phyloP scores from a whole-genome alignment of 2,329 filamentous ascomycete species.

The Myrmaecium sp. region DNA sequence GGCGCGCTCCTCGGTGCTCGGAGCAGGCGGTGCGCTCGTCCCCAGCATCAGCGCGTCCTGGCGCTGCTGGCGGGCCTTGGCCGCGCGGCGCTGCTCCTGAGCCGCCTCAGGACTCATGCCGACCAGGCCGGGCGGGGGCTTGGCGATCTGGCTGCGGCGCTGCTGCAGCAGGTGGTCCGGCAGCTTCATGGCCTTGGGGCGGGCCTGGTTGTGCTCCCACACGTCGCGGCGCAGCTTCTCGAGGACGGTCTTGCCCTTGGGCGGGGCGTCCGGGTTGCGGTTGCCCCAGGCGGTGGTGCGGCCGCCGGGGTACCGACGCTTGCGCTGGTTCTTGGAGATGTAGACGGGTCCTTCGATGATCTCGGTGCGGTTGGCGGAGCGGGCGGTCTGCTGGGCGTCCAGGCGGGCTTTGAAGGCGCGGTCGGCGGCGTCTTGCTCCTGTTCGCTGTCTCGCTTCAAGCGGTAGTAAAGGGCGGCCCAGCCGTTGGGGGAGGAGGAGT shows the following conservation, averaged over 20 bases:
- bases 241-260: slow-evolving; percentile 18
- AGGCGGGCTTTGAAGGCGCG: slow-evolving; percentile 16
- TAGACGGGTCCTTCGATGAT: background rate
- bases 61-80: too few species aligned
- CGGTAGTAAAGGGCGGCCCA: slow-evolving; percentile 64
- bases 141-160: too few species aligned
- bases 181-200: slow-evolving; percentile 13
- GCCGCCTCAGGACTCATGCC: too few species aligned
- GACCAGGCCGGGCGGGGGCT: too few species aligned
- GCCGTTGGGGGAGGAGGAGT: slow-evolving; percentile 46
- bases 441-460: slow-evolving; percentile 23
- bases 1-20: too few species aligned
- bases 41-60: too few species aligned
- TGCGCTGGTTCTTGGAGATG: background rate
- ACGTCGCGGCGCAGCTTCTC: slow-evolving; percentile 17
- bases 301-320: background rate
- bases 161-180: slow-evolving; percentile 11
- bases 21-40: too few species aligned
- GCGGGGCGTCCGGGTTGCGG: slow-evolving; percentile 10
- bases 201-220: slow-evolving; percentile 16
- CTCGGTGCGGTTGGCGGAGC: background rate
- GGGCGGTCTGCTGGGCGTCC: slow-evolving; percentile 4
- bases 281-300: too few species aligned
- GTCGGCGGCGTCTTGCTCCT: slow-evolving; percentile 16
- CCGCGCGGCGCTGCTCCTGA: too few species aligned